Evolutionary conservation across 2,329 filamentous ascomycete species (phyloP), one percentile per base, ranked within the genome.

Genomic region (Alternaria postmessia): DNA sequence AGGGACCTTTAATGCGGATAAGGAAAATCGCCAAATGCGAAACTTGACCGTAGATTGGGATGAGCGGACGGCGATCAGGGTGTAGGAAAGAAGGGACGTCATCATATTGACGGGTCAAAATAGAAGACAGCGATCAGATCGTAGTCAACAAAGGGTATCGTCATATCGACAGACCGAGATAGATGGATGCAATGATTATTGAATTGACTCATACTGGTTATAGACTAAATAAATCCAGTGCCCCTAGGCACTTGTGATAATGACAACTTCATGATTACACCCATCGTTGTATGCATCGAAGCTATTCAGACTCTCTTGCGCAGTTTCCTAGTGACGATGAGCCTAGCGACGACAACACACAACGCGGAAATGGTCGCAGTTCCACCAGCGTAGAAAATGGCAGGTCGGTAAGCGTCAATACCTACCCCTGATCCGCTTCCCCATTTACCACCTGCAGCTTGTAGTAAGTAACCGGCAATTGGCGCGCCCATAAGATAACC

Each of bases 371-470:
- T 47, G 9, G 64, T 66, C 12, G 71, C 71, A 3, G 69, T 65
- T 6, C 67, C 69, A 16, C 71, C 71, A 38, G 74, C 72, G 28
- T 73, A 76, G 56, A 74, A 73, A 5, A 75, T 76, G 9, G 71
- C 70, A 18, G 72, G 71, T 14, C 72, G 65, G 51, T 74, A 74
- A 0, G 69, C 66, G 3, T 66, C 62, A 38, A 75, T 55, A 12
- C 59, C 65, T 46, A 70, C 62, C 5, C 54, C 48, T 9, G 36
- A 43, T 1, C 44, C 61, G 12, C 43, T 52, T 4, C 59, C 51
- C 42, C 52, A 51, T 8, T 39, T 64, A n/a, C 72, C 72, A 7
- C 72, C 71, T 3, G 62, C 67, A 4, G 68, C 70, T 28, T 75
- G 63, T 9, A 74, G 54, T 7, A 75, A 54, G 34, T 71, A 70